These are phyloP conservation scores for Monosporascus cannonballus DNA, from an alignment of 2,329 filamentous ascomycete genomes.

Conservation along the genomic window DNA sequence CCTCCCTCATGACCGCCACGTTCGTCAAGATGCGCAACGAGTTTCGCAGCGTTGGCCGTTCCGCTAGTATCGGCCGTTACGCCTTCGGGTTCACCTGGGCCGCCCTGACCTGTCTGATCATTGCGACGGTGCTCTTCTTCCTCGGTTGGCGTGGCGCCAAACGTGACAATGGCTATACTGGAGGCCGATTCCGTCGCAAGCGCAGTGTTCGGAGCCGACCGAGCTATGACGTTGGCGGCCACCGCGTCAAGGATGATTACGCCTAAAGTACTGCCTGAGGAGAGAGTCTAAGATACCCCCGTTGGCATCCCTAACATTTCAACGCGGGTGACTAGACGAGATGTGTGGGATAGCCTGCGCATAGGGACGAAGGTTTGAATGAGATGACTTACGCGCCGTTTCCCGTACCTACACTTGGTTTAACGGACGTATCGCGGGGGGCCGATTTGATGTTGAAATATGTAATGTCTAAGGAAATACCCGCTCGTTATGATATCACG, in stretches of 20 bases:
- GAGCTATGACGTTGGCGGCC: constrained; percentile 49
- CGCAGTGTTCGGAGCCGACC: constrained; percentile 46
- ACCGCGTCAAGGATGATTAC: constrained; percentile 67
- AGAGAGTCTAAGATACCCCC: not conserved
- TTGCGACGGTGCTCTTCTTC: constrained; percentile 64
- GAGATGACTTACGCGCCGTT: not conserved
- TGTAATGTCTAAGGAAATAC: not conserved
- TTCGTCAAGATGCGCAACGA: constrained; percentile 65
- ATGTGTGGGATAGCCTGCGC: not conserved
- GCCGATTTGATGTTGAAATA: not conserved
- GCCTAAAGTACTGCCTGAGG: constrained; percentile 31
- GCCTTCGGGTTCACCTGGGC: constrained; percentile 76
- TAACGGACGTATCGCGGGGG: not conserved
- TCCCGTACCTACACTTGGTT: not conserved
- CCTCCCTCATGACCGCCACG: constrained; percentile 64
- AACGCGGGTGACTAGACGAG: not conserved
- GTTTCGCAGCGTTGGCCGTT: constrained; percentile 51
- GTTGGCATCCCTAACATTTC: not conserved
- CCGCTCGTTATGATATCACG: not conserved
- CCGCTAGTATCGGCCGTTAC: constrained; percentile 57
- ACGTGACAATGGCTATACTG: constrained; percentile 28
- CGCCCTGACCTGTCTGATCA: constrained; percentile 57
- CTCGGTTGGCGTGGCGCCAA: constrained; percentile 49
- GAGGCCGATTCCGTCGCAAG: constrained; percentile 40
- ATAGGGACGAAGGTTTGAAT: not conserved